Conservation (phyloP, 371 early-diverging fungal species). For the Gilbertella persicaria region DNA sequence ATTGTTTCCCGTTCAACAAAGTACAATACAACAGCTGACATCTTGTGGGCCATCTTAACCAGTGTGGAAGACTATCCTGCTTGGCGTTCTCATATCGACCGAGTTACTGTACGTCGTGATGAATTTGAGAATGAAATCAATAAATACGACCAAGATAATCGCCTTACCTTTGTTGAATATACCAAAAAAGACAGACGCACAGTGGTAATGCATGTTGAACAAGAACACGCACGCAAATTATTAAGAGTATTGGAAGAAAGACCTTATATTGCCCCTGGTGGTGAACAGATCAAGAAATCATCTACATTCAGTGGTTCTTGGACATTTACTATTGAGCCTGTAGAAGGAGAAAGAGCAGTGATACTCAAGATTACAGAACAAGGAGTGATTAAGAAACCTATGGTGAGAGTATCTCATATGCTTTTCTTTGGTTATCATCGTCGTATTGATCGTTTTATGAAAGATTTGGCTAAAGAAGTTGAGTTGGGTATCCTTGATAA, state of each 20-base stretch:
- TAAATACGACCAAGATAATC: slow-evolving; percentile 21
- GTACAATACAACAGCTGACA: slow-evolving; percentile 27
- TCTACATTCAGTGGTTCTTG: slow-evolving; percentile 36
- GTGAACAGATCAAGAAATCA: slow-evolving; percentile 17
- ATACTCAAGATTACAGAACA: slow-evolving; percentile 43
- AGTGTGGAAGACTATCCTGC: slow-evolving; percentile 37
- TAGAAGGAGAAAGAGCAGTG: slow-evolving; percentile 22
- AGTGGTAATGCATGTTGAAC: slow-evolving; percentile 35
- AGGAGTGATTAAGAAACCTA: slow-evolving; percentile 44
- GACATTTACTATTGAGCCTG: slow-evolving; percentile 30
- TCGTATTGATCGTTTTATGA: slow-evolving; percentile 45
- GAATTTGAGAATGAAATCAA: slow-evolving; percentile 21
- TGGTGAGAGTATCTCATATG: slow-evolving; percentile 39
- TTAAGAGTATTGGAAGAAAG: slow-evolving; percentile 44
- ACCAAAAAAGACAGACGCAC: slow-evolving; percentile 33
- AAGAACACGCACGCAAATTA: slow-evolving; percentile 26
- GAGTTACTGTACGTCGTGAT: slow-evolving; percentile 18
- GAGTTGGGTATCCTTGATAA: slow-evolving; percentile 19
- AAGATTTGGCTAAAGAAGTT: slow-evolving; percentile 28
- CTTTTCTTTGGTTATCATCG: slow-evolving; percentile 43
- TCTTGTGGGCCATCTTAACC: slow-evolving; percentile 41
- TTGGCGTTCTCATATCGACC: slow-evolving; percentile 39
- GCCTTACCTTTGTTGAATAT: slow-evolving; percentile 35
- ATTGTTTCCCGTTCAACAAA: slow-evolving; percentile 14
- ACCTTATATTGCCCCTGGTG: slow-evolving; percentile 22